Evolutionary conservation across 805 yeast species (phyloP).

Genomic region (Zygoascus bituminiphila): DNA sequence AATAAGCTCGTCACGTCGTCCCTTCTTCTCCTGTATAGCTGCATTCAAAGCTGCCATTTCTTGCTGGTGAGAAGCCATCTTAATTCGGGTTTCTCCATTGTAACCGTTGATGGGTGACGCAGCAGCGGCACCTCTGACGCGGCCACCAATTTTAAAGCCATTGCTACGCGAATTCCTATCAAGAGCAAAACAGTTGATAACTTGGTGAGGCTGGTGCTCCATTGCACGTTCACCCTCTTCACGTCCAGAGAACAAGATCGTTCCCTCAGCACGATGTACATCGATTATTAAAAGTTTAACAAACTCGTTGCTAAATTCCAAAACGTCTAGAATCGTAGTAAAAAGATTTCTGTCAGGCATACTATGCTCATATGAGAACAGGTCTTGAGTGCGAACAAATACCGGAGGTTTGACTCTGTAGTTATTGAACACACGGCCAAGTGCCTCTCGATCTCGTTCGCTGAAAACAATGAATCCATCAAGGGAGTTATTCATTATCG

Average conservation of each 20-base stretch:
- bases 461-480: slow-evolving; percentile 62
- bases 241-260: slow-evolving; percentile 45
- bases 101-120: slow-evolving; percentile 43
- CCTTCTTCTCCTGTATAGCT: neutral
- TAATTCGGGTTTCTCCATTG: slow-evolving; percentile 18
- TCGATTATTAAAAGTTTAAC: slow-evolving; percentile 61
- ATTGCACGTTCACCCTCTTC: slow-evolving; percentile 42
- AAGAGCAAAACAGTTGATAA: slow-evolving; percentile 19
- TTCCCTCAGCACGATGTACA: slow-evolving; percentile 43
- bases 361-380: slow-evolving; percentile 43
- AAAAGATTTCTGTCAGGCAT: slow-evolving; percentile 33
- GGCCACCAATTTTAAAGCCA: slow-evolving; percentile 19
- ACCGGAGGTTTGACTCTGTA: slow-evolving; percentile 24
- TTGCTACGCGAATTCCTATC: slow-evolving; percentile 6
- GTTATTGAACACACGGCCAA: slow-evolving; percentile 17
- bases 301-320: slow-evolving; percentile 47
- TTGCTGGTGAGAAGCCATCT: slow-evolving; percentile 17
- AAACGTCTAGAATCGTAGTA: slow-evolving; percentile 50
- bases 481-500: slow-evolving; percentile 40
- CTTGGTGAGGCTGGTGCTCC: slow-evolving; percentile 32
- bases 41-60: slow-evolving; percentile 5
- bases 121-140: slow-evolving; percentile 36
- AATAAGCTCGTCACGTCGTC: slow-evolving; percentile 8
- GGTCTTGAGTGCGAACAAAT: slow-evolving; percentile 46
- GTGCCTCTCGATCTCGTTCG: slow-evolving; percentile 44